Evolutionary conservation across 2,329 filamentous ascomycete genomes (phyloP).

Genomic region (Massarina eburnea): DNA sequence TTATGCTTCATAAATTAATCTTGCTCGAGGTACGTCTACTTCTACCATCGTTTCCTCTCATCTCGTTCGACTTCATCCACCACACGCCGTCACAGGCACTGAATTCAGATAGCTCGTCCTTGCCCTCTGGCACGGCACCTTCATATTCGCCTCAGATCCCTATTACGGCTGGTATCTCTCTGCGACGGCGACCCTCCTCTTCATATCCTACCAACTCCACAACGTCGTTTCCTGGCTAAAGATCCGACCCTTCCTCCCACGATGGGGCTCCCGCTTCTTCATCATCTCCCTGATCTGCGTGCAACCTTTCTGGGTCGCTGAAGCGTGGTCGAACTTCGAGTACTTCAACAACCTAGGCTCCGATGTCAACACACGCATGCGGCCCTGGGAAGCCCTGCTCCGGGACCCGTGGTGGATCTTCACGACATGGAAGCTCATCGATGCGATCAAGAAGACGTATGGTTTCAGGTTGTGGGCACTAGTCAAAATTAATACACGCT

Average conservation of each 20-base stretch:
- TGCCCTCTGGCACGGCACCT: conserved; percentile 41
- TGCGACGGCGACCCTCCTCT: conserved; percentile 36
- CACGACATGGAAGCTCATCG: conserved; percentile 36
- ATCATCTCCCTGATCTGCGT: conserved; percentile 34
- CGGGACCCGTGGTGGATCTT: conserved; percentile 43
- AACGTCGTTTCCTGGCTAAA: conserved; percentile 41
- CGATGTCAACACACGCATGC: conserved; percentile 27
- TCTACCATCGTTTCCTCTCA: neutral
- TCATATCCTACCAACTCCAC: conserved; percentile 40
- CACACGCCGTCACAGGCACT: conserved; percentile 4
- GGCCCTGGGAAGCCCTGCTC: conserved; percentile 36
- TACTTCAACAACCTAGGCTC: conserved; percentile 39
- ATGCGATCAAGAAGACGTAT: conserved; percentile 38
- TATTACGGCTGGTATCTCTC: conserved; percentile 39
- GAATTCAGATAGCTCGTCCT: conserved; percentile 30
- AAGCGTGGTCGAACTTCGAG: conserved; percentile 39
- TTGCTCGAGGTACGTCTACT: conserved; percentile 31
- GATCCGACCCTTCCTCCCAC: conserved; percentile 36
- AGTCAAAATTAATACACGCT: conserved; percentile 30
- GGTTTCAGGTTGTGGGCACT: conserved; percentile 28
- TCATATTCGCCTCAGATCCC: conserved; percentile 37
- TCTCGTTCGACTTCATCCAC: neutral
- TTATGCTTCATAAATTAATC: conserved; percentile 39
- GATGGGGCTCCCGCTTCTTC: conserved; percentile 37
- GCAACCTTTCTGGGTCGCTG: conserved; percentile 39